Evolutionary conservation across 1,284 basidiomycete genomes (phyloP), one percentile per base, ranked within the genome.

Genomic region (Cryptococcus sp.): DNA sequence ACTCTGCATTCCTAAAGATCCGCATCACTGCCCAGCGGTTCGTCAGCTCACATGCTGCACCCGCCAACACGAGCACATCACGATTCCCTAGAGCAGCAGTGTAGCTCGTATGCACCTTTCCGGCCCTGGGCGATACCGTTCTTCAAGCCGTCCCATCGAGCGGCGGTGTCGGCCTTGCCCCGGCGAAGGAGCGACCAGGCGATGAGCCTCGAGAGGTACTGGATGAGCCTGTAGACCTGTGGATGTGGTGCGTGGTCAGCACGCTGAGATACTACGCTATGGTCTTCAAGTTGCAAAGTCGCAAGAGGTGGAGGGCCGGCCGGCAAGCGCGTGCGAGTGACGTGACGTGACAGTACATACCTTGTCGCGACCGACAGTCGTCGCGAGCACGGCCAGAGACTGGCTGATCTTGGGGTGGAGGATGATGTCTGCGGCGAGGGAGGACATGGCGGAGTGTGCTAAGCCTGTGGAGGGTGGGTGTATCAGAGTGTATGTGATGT

Each of bases 1-100:
- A 92, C 75, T 98, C 95, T 61, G 96, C 69, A 33, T 93, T 93
- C 78, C 97, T 96, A 68, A 93, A 91, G 52, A 98, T 80, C 20
- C 95, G 85, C 82, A 98, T 82, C 51, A 97, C 93, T 96, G 69
- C 9, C 46, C 16, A 16, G 6, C 20, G 12, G 11, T 8, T 18
- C n/a, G 15, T 46, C 50, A 56, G n/a, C 20, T 39, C 11, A 36
- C 15, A 37, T n/a, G 20, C 33, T 36, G 15, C 47, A 49, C 15
- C 4, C 6, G 21, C 38, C 47, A 47, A n/a, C 24, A 35, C n/a
- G n/a, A n/a, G n/a, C 4, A 13, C 23, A 43, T 15, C 5, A 43
- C 42, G 42, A n/a, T n/a, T n/a, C 12, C 23, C n/a, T 43, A 4
- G 4, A 43, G 40, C 4, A 4, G 7, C n/a, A 43, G 40, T 43